Base-by-base conservation (phyloP, 2,329 filamentous ascomycete genomes). In the Penicillium sp. region DNA sequence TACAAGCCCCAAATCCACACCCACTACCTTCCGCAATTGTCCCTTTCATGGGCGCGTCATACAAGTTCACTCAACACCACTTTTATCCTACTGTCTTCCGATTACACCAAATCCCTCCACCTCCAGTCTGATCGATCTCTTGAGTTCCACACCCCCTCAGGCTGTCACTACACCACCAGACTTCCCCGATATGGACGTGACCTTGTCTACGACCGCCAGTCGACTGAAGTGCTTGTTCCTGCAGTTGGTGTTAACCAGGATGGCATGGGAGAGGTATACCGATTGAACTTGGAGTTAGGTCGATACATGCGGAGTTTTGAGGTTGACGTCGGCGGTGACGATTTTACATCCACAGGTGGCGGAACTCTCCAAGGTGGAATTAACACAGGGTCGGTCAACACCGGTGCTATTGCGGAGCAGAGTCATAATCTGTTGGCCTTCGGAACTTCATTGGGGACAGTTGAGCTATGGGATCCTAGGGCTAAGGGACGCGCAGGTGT, bases 261-360 rank as follows among this genome's bases (percentile, higher is more conserved):
- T 59, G 91, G 92, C 7, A 86, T 88, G 74, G 94, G 93, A 58
- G 94, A 99, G 70, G 93, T 97, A 0, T 99, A 94, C 71, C 84
- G 94, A 9, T 78, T 99, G 67, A 97, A 97, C 69, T 80, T 99
- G 23, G 94, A 99, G 71, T 80, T 91, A 33, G 94, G 94, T 48
- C 85, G 93, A 52, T 99, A 96, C 73, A 94, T 99, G 89, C 91
- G 90, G 66, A 91, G 90, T 29, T 97, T 94, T 68, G 91, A 96
- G 70, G 80, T 97, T 8, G 92, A 96, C 65, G 90, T 97, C 8
- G 93, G 93, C 25, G 86, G 88, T 17, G 92, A 97, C 67, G 91
- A 96, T 58, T 82, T 87, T 59, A 79, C 79, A 13, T 82, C 84
- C 21, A 67, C 81, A 68, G 87, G 88, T 4, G 90, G 86, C 19